phyloP scores from a whole-genome alignment of 1,284 basidiomycete species.

The Leccinum griseonigrum region DNA sequence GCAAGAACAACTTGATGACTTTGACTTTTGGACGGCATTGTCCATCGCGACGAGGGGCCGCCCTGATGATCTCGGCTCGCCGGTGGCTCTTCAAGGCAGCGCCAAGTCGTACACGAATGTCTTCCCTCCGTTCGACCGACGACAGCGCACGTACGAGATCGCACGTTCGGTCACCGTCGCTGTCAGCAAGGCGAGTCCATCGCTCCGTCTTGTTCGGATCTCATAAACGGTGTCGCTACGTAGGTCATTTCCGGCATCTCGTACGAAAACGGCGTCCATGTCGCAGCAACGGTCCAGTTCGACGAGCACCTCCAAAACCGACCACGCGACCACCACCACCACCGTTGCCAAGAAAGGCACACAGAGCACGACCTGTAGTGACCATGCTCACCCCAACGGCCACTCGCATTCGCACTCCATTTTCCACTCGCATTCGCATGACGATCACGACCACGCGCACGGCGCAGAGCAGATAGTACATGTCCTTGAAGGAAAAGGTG shows the following conservation, averaged over 20 bases:
- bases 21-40: constrained; percentile 13
- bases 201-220: neutral
- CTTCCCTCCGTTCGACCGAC: neutral
- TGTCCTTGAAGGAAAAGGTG: constrained; percentile 66
- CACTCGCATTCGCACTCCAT: constrained; percentile 52
- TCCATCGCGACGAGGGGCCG: constrained; percentile 4
- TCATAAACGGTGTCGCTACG: constrained; percentile 12
- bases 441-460: constrained; percentile 62
- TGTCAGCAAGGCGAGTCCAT: constrained; percentile 16
- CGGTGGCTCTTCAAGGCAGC: constrained; percentile 1
- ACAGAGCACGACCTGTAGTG: neutral
- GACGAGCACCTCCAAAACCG: constrained; percentile 22
- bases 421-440: constrained; percentile 68
- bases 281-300: constrained; percentile 35
- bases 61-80: constrained; percentile 11
- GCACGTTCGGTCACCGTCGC: neutral
- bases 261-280: constrained; percentile 27
- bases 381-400: constrained; percentile 23
- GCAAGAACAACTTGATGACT: constrained; percentile 13
- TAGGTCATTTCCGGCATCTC: constrained; percentile 11
- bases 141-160: neutral
- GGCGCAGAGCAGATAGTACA: constrained; percentile 73
- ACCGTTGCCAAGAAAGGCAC: neutral
- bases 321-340: neutral
- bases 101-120: neutral